Percentiles rank a stretch among this genome's conserved stretches.
These are phyloP conservation scores for Yarrowia porcina DNA, from an alignment of 805 yeast species.

Conservation along the genomic window DNA sequence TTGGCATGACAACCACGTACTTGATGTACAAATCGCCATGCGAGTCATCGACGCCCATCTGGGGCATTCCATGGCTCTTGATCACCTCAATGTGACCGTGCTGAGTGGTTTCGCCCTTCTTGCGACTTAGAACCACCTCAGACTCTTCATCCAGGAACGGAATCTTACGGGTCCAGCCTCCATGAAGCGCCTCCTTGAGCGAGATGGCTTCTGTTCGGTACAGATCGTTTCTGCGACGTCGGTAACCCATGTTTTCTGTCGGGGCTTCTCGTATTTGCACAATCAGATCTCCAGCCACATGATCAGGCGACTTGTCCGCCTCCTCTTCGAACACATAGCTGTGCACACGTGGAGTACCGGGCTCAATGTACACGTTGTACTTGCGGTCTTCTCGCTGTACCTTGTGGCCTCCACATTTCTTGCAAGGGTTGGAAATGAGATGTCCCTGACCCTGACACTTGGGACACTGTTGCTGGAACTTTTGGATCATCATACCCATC, in stretches of 20 bases:
- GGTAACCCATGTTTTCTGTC: conserved; percentile 69
- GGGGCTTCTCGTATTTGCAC: conserved; percentile 57
- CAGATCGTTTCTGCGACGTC: conserved; percentile 70
- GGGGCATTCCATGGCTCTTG: conserved; percentile 84
- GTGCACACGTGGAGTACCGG: conserved; percentile 66
- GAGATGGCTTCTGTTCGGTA: conserved; percentile 79
- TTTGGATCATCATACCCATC: conserved; percentile 86
- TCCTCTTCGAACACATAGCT: conserved; percentile 64
- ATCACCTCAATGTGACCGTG: conserved; percentile 72
- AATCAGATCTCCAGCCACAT: conserved; percentile 73
- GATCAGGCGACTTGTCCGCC: conserved; percentile 81
- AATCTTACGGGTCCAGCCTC: conserved; percentile 76
- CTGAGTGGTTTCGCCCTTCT: conserved; percentile 49
- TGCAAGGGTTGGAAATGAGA: conserved; percentile 60
- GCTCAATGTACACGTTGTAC: conserved; percentile 59
- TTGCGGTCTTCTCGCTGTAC: conserved; percentile 54
- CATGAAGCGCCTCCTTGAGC: conserved; percentile 65
- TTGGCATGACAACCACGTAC: conserved; percentile 40
- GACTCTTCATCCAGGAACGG: conserved; percentile 63
- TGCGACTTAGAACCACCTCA: conserved; percentile 49
- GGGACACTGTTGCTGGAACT: conserved; percentile 74
- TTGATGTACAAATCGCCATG: conserved; percentile 50
- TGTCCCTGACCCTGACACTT: conserved; percentile 77
- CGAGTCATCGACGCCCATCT: conserved; percentile 43
- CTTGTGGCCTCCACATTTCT: conserved; percentile 66